phyloP scores from a whole-genome alignment of 192 early-diverging fungal species.

The Coemansia aciculifera region DNA sequence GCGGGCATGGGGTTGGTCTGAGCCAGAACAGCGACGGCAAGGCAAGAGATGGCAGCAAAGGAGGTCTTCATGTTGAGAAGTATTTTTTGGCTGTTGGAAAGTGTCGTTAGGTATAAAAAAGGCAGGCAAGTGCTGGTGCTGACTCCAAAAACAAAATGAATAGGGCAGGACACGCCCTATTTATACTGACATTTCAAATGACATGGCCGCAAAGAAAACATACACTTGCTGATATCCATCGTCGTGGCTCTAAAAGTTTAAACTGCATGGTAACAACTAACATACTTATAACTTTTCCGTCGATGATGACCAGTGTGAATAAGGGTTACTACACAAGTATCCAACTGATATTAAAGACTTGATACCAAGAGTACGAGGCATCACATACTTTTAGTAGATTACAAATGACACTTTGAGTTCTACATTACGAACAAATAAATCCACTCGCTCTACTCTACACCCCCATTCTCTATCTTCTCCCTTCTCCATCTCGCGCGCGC shows the following conservation, averaged over 20 bases:
- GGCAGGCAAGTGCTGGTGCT: constrained; percentile 1
- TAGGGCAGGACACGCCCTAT: background rate
- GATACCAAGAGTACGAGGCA: too few relatives aligned
- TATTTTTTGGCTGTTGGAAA: background rate
- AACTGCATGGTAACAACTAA: background rate
- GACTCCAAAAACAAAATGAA: background rate
- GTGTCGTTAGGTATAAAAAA: background rate
- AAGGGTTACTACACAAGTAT: too few relatives aligned
- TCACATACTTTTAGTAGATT: too few relatives aligned
- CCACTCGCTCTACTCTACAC: too few relatives aligned
- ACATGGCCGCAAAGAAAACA: background rate
- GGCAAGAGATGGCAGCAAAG: background rate
- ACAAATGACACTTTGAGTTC: too few relatives aligned
- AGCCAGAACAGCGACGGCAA: background rate
- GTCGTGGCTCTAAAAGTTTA: background rate
- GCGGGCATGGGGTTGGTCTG: background rate
- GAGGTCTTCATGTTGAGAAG: background rate
- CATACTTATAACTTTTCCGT: too few relatives aligned
- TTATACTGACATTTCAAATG: background rate
- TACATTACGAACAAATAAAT: too few relatives aligned
- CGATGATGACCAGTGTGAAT: too few relatives aligned
- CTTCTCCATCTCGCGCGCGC: too few relatives aligned
- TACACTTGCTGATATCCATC: background rate
- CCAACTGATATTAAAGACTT: too few relatives aligned
- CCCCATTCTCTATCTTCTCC: too few relatives aligned